Evolutionary conservation across 768 basidiomycete species (phyloP).

Genomic region (Mycena floridula): DNA sequence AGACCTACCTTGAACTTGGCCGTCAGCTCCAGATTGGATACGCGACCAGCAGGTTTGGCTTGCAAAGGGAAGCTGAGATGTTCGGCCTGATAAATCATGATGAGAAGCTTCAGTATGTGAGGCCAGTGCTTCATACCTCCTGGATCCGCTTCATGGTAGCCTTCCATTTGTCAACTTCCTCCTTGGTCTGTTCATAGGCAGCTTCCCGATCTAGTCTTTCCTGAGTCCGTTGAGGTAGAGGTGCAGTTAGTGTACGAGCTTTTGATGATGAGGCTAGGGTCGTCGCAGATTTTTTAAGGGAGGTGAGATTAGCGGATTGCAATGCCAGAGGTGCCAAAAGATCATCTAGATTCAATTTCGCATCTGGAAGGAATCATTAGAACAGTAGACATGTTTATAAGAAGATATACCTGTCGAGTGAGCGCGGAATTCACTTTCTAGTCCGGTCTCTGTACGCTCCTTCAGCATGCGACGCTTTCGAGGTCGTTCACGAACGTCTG

Average conservation of each 20-base stretch:
- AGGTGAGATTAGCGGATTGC: conserved; percentile 50
- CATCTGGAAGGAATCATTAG: conserved; percentile 26
- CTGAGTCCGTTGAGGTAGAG: conserved; percentile 80
- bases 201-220: conserved; percentile 90
- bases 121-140: conserved; percentile 44
- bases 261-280: conserved; percentile 36
- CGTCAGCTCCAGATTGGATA: conserved; percentile 69
- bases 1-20: conserved; percentile 75
- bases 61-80: conserved; percentile 85
- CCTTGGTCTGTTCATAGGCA: conserved; percentile 89
- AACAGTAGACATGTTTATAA: neutral
- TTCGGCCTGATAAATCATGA: conserved; percentile 50
- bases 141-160: conserved; percentile 88
- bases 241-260: conserved; percentile 64
- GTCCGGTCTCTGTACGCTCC: conserved; percentile 74
- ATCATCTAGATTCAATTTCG: conserved; percentile 63
- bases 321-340: conserved; percentile 68
- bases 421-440: conserved; percentile 76
- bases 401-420: conserved; percentile 37
- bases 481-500: conserved; percentile 18
- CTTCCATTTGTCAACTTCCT: conserved; percentile 91
- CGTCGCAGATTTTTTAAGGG: conserved; percentile 69
- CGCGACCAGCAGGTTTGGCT: conserved; percentile 43
- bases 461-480: conserved; percentile 58
- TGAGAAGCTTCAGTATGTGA: conserved; percentile 5